Evolutionary conservation across 768 basidiomycete genomes (phyloP), one percentile per base, ranked within the genome.

Genomic region (Termitomyces sp.): DNA sequence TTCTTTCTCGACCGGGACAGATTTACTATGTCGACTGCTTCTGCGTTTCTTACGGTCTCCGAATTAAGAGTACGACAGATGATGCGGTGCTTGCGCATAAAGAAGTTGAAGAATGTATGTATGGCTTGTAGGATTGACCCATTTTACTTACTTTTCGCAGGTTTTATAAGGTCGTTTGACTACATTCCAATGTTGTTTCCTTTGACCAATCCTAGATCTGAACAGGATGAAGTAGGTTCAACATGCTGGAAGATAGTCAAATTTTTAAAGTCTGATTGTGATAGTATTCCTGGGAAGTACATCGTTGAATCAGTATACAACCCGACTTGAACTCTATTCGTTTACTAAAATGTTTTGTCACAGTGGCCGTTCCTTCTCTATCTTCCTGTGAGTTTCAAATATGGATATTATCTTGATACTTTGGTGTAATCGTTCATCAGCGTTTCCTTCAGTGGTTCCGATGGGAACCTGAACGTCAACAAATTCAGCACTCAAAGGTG

Each of bases 371-470:
- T 49, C 15, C 50, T 59, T 38, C 49, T 59, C 5, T 56, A 59
- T 42, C 58, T 59, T 38, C 58, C 58, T 3, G 59, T 56, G 47
- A 9, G 50, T 9, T 5, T 35, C n/a, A 6, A 37, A 21, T 33
- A 15, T 5, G 10, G 26, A 45, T 42, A 7, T 33, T 11, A 6
- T 19, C 15, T 28, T n/a, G 38, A 33, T 15, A 19, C 14, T 15
- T 21, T 14, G 15, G 14, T 5, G 23, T 31, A 30, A 19, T 12
- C 6, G 12, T n/a, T 7, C 17, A 21, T 19, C 33, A 75, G 73
- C 65, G 67, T 9, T 65, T 67, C 4, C 58, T 76, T 17, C 75
- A 77, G 65, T 77, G 75, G 75, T 75, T 77, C 60, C 71, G 75
- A 17, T 65, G 64, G 31, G 73, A 73, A 53, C 70, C 75, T 5